These are phyloP conservation scores for Clitopilus hobsonii DNA, from an alignment of 768 basidiomycete genomes.

Conservation along the genomic window DNA sequence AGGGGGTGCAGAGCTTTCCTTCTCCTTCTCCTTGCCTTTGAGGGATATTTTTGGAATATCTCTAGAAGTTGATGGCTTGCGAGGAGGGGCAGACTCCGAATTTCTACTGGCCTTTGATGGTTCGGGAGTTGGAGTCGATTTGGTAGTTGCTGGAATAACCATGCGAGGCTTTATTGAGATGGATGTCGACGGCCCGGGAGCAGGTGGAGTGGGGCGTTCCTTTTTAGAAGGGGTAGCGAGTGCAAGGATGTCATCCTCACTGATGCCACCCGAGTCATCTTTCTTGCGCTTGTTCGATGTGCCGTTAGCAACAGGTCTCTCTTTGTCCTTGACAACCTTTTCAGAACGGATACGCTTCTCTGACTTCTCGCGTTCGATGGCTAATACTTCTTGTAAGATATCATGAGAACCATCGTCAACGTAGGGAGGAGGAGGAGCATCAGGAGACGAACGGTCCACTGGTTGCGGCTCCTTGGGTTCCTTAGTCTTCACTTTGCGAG, in stretches of 20 bases:
- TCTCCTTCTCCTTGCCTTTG: slow-evolving; percentile 78
- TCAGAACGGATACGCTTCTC: slow-evolving; percentile 49
- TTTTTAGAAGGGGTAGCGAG: slow-evolving; percentile 63
- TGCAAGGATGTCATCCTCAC: slow-evolving; percentile 61
- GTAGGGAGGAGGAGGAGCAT: slow-evolving; percentile 63
- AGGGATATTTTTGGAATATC: slow-evolving; percentile 38
- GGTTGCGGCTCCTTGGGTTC: slow-evolving; percentile 34
- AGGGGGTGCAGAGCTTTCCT: slow-evolving; percentile 24
- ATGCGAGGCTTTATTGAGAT: slow-evolving; percentile 7
- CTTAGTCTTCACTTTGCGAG: slow-evolving; percentile 39
- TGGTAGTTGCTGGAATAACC: slow-evolving; percentile 6
- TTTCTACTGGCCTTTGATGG: no score
- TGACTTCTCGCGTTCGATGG: slow-evolving; percentile 66
- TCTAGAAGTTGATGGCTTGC: slow-evolving; percentile 22
- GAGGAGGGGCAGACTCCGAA: no score
- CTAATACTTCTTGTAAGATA: slow-evolving; percentile 75
- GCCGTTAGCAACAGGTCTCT: slow-evolving; percentile 30
- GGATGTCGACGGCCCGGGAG: slow-evolving; percentile 22
- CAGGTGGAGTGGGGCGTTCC: slow-evolving; percentile 39
- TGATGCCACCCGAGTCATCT: slow-evolving; percentile 20
- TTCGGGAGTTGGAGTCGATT: slow-evolving; percentile 11
- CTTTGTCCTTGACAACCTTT: slow-evolving; percentile 23
- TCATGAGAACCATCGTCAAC: slow-evolving; percentile 82
- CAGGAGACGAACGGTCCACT: slow-evolving; percentile 33
- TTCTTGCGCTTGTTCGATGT: slow-evolving; percentile 59